Percentiles rank a stretch among this genome's conserved stretches.
phyloP scores from a whole-genome alignment of 2,329 filamentous ascomycete species.

The Fusarium sp. region DNA sequence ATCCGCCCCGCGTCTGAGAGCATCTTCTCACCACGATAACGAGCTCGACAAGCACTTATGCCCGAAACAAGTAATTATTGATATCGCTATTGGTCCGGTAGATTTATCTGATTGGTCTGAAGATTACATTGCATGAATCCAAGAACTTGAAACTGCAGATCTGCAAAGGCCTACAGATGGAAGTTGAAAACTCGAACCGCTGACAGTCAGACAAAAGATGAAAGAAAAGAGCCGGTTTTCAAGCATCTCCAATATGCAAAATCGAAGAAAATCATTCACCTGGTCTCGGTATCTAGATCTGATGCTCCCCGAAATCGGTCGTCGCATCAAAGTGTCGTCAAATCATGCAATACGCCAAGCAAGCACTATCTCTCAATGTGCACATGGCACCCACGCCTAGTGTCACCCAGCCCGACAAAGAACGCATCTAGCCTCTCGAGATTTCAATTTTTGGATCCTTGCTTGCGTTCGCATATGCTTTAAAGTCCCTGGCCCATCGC shows the following conservation, averaged over 20 bases:
- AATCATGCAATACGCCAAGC: slow-evolving; percentile 12
- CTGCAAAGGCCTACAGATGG: too few relatives aligned
- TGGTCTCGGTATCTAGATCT: too few relatives aligned
- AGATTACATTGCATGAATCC: fast-evolving
- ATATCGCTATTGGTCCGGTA: neutral
- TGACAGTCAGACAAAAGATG: too few relatives aligned
- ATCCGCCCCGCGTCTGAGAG: neutral
- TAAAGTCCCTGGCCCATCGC: neutral
- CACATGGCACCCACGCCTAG: neutral
- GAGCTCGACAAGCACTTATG: neutral
- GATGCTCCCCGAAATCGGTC: neutral
- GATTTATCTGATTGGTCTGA: neutral
- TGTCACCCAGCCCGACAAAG: neutral
- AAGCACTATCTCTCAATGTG: neutral
- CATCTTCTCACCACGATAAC: neutral
- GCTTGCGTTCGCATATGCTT: neutral
- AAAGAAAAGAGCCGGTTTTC: too few relatives aligned
- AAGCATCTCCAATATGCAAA: too few relatives aligned
- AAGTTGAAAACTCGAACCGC: too few relatives aligned
- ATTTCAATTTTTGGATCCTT: neutral
- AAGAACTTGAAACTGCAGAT: neutral
- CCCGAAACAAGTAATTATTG: fast-evolving
- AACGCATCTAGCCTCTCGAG: neutral
- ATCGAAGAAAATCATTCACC: too few relatives aligned
- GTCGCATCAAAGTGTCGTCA: neutral